Evolutionary conservation across 2,329 filamentous ascomycete species (phyloP).

Genomic region (Aspergillus hiratsukae): DNA sequence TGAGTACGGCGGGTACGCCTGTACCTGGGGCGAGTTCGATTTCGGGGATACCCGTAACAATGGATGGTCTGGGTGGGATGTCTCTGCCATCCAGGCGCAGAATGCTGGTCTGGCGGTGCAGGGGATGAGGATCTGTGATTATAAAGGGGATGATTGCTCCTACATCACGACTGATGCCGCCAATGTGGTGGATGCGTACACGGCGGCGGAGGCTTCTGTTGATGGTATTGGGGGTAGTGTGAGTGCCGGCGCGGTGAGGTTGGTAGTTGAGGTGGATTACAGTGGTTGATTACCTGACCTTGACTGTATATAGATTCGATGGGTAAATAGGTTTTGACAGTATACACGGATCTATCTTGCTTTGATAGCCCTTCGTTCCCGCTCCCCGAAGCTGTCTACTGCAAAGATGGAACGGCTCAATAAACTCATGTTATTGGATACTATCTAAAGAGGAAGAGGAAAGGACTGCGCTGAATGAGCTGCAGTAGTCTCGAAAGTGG

Average conservation of each 20-base stretch:
- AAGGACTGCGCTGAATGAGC: not conserved
- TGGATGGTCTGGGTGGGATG: conserved; percentile 38
- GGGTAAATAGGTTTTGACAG: conserved; percentile 1
- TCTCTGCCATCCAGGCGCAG: conserved; percentile 37
- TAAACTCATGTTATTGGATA: not conserved
- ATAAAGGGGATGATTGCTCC: conserved; percentile 25
- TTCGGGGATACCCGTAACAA: conserved; percentile 30
- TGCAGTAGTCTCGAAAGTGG: not conserved
- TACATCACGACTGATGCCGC: conserved; percentile 20
- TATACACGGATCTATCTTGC: not conserved
- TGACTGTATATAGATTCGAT: conserved; percentile 2
- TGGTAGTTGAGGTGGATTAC: conserved; percentile 28
- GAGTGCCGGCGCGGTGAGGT: conserved; percentile 26
- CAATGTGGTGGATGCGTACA: conserved; percentile 27
- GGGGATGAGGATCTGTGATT: conserved; percentile 32
- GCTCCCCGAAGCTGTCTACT: not conserved
- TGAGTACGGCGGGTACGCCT: conserved; percentile 28
- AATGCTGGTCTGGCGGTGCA: conserved; percentile 24
- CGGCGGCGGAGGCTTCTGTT: conserved; percentile 15
- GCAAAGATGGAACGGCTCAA: not conserved
- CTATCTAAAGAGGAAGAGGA: not conserved
- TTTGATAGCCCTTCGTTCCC: not conserved
- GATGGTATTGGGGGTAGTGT: conserved; percentile 35
- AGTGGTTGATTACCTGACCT: conserved; percentile 1
- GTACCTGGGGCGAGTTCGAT: conserved; percentile 37